A percentile compares a stretch with the other conserved stretches of the same genome.
Evolutionary conservation across 2,329 filamentous ascomycete genomes (phyloP).

Genomic region (Nannizziopsis arthrosporioides): DNA sequence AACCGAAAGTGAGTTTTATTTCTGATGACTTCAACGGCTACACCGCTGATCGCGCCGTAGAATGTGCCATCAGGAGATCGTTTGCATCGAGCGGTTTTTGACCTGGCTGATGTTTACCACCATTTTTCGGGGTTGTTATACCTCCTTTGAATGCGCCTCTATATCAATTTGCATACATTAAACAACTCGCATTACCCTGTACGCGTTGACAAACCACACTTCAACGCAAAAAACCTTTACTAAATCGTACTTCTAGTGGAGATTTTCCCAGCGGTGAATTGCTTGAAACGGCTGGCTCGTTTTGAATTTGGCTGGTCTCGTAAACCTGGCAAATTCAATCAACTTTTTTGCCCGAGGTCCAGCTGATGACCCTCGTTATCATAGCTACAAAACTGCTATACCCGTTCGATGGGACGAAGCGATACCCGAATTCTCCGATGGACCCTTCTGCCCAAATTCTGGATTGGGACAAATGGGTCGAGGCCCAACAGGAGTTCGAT

Average conservation of each 20-base stretch:
- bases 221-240: background rate
- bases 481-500: slow-evolving; percentile 35
- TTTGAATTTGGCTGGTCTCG: slow-evolving; percentile 47
- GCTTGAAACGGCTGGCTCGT: slow-evolving; percentile 43
- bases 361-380: slow-evolving; percentile 58
- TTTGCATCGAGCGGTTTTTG: slow-evolving; percentile 53
- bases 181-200: slow-evolving; percentile 64
- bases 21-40: slow-evolving; percentile 21
- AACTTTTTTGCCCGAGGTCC: slow-evolving; percentile 58
- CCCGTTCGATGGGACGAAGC: slow-evolving; percentile 52
- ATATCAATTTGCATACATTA: slow-evolving; percentile 57
- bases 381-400: slow-evolving; percentile 69
- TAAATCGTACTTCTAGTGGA: slow-evolving; percentile 20
- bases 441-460: slow-evolving; percentile 52
- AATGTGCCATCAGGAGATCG: slow-evolving; percentile 39
- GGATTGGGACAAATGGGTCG: slow-evolving; percentile 62
- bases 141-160: slow-evolving; percentile 61
- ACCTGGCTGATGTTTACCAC: slow-evolving; percentile 53
- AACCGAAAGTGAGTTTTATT: slow-evolving; percentile 27
- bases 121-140: slow-evolving; percentile 58
- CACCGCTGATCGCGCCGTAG: slow-evolving; percentile 14
- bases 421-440: slow-evolving; percentile 39
- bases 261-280: slow-evolving; percentile 43
- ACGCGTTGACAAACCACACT: slow-evolving; percentile 21
- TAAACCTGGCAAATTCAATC: slow-evolving; percentile 26